These are phyloP conservation scores for Gymnopilus dilepis DNA, from an alignment of 768 basidiomycete species.

Conservation along the genomic window DNA sequence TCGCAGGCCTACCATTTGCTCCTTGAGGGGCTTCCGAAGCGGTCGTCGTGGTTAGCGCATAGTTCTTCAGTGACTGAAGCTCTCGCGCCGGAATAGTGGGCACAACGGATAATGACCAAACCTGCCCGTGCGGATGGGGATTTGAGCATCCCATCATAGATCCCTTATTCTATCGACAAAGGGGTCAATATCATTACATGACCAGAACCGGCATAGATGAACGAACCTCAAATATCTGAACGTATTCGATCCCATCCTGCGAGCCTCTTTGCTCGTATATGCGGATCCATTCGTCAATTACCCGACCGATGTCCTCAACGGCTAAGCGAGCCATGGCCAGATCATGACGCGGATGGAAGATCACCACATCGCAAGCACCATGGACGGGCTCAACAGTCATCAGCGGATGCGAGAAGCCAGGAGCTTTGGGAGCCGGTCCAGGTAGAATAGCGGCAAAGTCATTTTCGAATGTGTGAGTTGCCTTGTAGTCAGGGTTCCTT, in stretches of 20 bases:
- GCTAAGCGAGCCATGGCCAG: constrained; percentile 77
- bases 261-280: constrained; percentile 65
- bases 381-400: constrained; percentile 69
- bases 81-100: constrained; percentile 76
- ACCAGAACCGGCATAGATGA: neutral
- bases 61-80: constrained; percentile 57
- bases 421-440: constrained; percentile 58
- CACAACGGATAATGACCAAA: constrained; percentile 78
- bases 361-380: constrained; percentile 87
- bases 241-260: constrained; percentile 74
- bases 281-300: constrained; percentile 76
- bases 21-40: constrained; percentile 58
- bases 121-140: constrained; percentile 93
- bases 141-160: constrained; percentile 96
- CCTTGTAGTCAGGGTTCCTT: constrained; percentile 68
- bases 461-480: constrained; percentile 76
- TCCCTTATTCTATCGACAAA: constrained; percentile 79
- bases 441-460: constrained; percentile 85
- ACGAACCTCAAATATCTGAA: constrained; percentile 89
- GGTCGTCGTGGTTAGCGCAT: constrained; percentile 41
- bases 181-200: constrained; percentile 5
- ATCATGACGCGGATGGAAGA: constrained; percentile 88
- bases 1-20: constrained; percentile 41
- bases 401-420: constrained; percentile 61
- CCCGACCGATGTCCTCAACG: constrained; percentile 57